Evolutionary conservation across 345 rosid species (phyloP).

Genomic region (Rubroshorea leprosula): DNA sequence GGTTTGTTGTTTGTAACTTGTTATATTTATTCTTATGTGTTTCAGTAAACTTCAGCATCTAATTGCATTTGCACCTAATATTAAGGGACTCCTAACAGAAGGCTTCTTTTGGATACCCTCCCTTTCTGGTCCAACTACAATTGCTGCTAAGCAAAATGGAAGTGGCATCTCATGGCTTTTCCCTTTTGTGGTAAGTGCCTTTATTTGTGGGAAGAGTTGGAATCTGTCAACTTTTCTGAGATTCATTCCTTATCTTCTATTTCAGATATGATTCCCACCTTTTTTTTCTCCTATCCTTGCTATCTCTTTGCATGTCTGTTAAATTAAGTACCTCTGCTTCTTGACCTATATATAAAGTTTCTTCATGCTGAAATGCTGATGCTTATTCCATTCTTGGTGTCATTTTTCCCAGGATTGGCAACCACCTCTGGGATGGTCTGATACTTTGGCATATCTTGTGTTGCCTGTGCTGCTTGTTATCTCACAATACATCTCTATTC

Average conservation of each 20-base stretch:
- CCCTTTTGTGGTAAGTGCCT: constrained; percentile 67
- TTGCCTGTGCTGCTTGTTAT: constrained; percentile 66
- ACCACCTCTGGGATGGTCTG: constrained; percentile 97
- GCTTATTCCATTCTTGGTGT: neutral
- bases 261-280: neutral
- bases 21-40: neutral
- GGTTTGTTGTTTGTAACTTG: neutral
- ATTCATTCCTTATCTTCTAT: neutral
- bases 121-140: constrained; percentile 86
- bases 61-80: constrained; percentile 16
- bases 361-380: neutral
- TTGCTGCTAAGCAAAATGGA: constrained; percentile 79
- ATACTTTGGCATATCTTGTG: constrained; percentile 87
- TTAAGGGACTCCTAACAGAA: constrained; percentile 91
- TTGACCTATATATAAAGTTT: neutral
- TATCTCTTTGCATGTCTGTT: constrained; percentile 13
- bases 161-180: constrained; percentile 93
- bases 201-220: neutral
- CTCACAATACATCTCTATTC: constrained; percentile 77
- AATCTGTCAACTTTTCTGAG: neutral
- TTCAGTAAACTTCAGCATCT: constrained; percentile 12
- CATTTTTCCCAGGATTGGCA: constrained; percentile 69
- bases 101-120: constrained; percentile 99
- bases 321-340: constrained; percentile 39
- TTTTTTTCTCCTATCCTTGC: constrained; percentile 2